Evolutionary conservation across 257 asterid genomes (phyloP), one percentile per base, ranked within the genome.

Genomic region (Plantago ovata): DNA sequence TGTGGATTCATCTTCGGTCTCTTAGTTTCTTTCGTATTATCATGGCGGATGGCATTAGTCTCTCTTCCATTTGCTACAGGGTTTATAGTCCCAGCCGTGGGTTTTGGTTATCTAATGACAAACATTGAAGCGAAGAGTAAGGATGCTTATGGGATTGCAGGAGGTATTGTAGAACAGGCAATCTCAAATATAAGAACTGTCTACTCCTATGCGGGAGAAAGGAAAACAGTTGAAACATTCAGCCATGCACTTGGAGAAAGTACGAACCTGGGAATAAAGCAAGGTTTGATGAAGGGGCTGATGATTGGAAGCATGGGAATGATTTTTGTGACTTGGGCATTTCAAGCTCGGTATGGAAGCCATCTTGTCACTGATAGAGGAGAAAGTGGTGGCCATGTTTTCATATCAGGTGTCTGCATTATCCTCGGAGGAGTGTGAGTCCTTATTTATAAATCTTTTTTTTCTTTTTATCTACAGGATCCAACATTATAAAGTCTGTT

Each of bases 291-390:
- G 68, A 79, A 76, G 71, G 85, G 85, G 0, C 53, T 63, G 57
- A 65, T 68, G 75, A 67, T 79, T 21, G 85, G 85, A 58, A 76
- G 82, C 72, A 76, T 70, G 73, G 85, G 80, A 7, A 56, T 79
- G 72, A 65, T 68, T 46, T 73, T 72, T 45, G 75, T 66, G 3
- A 75, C 78, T 13, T 75, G 79, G 81, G 78, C 69, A 3, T 72
- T 75, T 61, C 77, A 69, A 36, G 50, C 81, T 20, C 75, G 77
- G 79, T 55, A 63, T 40, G 84, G 81, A 3, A 72, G 81, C 54
- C 69, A 65, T 60, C 67, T 79, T 43, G 81, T 79, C 6, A 39
- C 66, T 1, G 70, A 75, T 44, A 63, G 38, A 16, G 84, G 77
- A 9, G 84, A 72, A 65, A 75, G 64, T n/a, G 84, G 77, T 10